Evolutionary conservation across 768 basidiomycete genomes (phyloP), one percentile per base, ranked within the genome.

Genomic region (Leccinum subgranulosum): DNA sequence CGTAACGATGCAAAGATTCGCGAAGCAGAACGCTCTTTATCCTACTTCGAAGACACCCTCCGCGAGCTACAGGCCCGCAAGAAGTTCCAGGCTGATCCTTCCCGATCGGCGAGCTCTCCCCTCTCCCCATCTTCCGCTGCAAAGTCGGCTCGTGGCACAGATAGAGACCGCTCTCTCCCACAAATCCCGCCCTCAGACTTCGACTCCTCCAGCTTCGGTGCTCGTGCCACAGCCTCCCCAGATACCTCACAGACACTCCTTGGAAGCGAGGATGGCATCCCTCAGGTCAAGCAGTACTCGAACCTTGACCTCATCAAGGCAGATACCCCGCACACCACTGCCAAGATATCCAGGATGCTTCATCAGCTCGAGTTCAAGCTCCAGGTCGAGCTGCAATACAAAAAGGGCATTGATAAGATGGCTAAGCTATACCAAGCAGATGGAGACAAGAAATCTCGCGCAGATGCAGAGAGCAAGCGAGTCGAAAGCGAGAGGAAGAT

Each of bases 321-420:
- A 61, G 97, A 99, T 76, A 95, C 95, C 47, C 95, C 96, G 15
- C 85, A 96, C 69, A 94, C 94, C 19, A 89, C 95, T 2, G 88
- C 92, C 64, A 98, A 96, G 79, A 98, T 99, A 71, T 92, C 94
- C 43, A 85, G 85, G 64, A 98, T 98, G 95, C 84, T 98, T 51
- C 95, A 98, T 74, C 95, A 98, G 74, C 87, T 99, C 60, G 95
- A 98, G 75, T 99, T 98, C 84, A 99, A 99, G 77, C 86, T 98
- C 55, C 92, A 96, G 73, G 93, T 99, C 62, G 97, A 99, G 75
- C 84, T 90, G 77, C 94, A 98, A 76, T 98, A 98, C 80, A 96
- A 95, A 80, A 84, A 88, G 71, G 97, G 97, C 43, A 97, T 98
- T 62, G 95, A 98, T 76, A 98, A 98, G 79, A 99, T 99, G 97